Evolutionary conservation across 139 green algal species (phyloP).

Genomic region (Chlamydomonas sp.): DNA sequence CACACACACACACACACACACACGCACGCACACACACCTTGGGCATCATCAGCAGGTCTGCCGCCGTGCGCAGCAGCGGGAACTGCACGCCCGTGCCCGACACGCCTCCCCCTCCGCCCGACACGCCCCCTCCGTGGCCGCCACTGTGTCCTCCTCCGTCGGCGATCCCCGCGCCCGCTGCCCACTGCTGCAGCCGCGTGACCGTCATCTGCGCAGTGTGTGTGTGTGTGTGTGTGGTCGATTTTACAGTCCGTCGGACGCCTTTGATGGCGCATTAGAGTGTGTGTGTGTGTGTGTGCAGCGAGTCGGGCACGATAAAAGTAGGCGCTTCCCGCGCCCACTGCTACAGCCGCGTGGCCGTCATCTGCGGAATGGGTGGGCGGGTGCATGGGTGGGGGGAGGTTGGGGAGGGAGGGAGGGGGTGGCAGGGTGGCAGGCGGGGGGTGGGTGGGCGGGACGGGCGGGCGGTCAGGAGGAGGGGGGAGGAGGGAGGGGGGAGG

Average conservation of each 20-base stretch:
- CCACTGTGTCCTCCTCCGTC: not conserved
- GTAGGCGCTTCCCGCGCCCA: too few relatives aligned
- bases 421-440: too few relatives aligned
- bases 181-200: slow-evolving; percentile 37
- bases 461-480: not conserved
- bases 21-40: slow-evolving; percentile 55
- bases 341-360: not conserved
- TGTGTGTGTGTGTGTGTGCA: too few relatives aligned
- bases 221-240: too few relatives aligned
- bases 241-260: too few relatives aligned
- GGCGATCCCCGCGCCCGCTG: slow-evolving; percentile 4
- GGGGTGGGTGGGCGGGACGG: too few relatives aligned
- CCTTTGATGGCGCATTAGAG: too few relatives aligned
- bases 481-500: not conserved
- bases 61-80: slow-evolving; percentile 57
- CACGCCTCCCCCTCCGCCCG: too few relatives aligned
- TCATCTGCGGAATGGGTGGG: not conserved
- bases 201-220: slow-evolving; percentile 15
- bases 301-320: too few relatives aligned
- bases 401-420: not conserved
- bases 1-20: not conserved
- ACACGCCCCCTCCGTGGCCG: not conserved
- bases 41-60: slow-evolving; percentile 83
- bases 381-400: not conserved
- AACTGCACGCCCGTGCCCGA: slow-evolving; percentile 47